A percentile compares a stretch with the other conserved stretches of the same genome.
phyloP scores from a whole-genome alignment of 2,329 filamentous ascomycete genomes.

The Aureobasidium sp. region DNA sequence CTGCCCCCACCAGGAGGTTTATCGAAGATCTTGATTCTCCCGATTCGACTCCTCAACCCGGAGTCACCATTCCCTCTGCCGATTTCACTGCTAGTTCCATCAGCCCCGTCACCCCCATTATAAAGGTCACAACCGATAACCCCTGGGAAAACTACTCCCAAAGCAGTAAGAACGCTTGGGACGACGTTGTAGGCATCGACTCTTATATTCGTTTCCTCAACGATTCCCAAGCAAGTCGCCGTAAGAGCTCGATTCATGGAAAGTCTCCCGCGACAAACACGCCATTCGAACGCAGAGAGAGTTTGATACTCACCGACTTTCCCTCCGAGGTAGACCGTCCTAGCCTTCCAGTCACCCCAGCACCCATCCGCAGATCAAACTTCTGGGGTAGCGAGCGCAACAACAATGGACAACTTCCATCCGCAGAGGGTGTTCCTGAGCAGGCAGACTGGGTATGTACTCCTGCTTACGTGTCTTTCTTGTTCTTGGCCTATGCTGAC shows the following conservation, averaged over 20 bases:
- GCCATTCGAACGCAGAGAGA: conserved; percentile 35
- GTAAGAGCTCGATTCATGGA: conserved; percentile 24
- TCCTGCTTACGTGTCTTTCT: neutral
- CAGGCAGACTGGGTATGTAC: conserved; percentile 90
- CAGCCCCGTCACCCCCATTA: conserved; percentile 36
- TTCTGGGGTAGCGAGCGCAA: conserved; percentile 59
- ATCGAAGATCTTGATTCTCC: conserved; percentile 40
- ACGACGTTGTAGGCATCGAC: conserved; percentile 80
- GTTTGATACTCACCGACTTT: conserved; percentile 75
- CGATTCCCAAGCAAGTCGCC: conserved; percentile 52
- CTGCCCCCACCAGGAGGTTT: conserved; percentile 59
- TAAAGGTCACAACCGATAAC: conserved; percentile 43
- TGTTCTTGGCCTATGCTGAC: neutral
- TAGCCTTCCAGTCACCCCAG: conserved; percentile 83
- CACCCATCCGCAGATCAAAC: conserved; percentile 60
- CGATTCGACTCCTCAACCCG: conserved; percentile 16
- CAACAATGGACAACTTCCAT: conserved; percentile 54
- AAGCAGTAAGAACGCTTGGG: conserved; percentile 77
- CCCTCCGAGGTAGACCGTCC: conserved; percentile 74
- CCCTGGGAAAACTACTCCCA: conserved; percentile 62
- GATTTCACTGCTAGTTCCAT: neutral
- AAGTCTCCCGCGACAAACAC: conserved; percentile 18
- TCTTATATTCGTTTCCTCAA: conserved; percentile 70
- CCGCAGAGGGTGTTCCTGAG: conserved; percentile 72
- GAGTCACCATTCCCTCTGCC: conserved; percentile 10